Base-by-base conservation (phyloP, 139 green algal genomes). In the Zygnema circumcarinatum region DNA sequence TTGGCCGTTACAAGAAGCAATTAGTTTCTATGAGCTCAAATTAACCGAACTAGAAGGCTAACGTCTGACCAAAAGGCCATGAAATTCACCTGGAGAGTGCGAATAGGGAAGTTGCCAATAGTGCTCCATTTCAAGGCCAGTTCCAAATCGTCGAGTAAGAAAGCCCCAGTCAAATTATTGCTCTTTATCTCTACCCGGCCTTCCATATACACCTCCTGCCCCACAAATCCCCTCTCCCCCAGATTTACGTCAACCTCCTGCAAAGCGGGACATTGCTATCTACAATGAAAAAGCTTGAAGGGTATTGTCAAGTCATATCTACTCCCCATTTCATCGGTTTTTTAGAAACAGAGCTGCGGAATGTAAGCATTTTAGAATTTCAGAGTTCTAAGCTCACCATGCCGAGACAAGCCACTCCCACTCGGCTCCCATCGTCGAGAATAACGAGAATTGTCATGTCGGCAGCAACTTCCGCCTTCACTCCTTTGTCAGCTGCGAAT, bases 81-180 rank as follows among this genome's bases (percentile, higher is more conserved):
- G n/a, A n/a, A 25, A 3, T 38, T 62, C 22, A 85, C 72, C 82
- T 88, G 82, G 21, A 88, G 2, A 22, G 20, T 31, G 2, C 73
- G 25, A 72, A 88, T 16, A 33, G 69, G 82, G 38, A 88, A 87
- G 36, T 85, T 67, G 16, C 82, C 82, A 21, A 88, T 88, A 21
- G 68, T 41, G 2, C 7, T 87, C 82, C 82, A 88, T 11, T 87
- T 41, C 31, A 87, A 40, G 2, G 3, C 32, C 73, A 88, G 73
- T 1, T 7, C 41, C 2, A 88, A 2, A 7, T 87, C 11, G 22
- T 88, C 82, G 69, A 88, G 22, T 2, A 54, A 33, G 33, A 39
- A 72, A 33, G 35, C 33, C 2, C 82, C 82, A 35, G 82, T 88
- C 2, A 88, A 31, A 39, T 88, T 88, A 53, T 88, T 88, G 69